Conservation (phyloP, 768 basidiomycete species). For the Rhodotorula kratochvilovae region DNA sequence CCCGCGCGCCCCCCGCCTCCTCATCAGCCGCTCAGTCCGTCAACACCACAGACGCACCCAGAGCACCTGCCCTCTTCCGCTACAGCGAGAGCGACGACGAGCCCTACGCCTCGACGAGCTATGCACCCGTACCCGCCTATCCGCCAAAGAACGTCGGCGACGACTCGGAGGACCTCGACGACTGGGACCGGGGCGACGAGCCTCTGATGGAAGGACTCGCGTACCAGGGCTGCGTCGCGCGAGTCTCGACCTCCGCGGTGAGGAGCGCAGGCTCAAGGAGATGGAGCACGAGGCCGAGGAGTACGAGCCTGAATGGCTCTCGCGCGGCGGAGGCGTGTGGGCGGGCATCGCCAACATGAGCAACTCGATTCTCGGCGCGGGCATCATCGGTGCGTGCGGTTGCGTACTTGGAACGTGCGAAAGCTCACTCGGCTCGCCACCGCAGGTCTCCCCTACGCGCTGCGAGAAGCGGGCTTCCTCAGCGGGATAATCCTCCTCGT, state of each 20-base stretch:
- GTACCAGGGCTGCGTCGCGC: slow-evolving; percentile 7
- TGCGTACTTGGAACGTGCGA: slow-evolving; percentile 12
- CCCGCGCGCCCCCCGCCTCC: not conserved
- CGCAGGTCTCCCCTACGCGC: slow-evolving; percentile 83
- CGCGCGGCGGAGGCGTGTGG: slow-evolving; percentile 47
- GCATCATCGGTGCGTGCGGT: slow-evolving; percentile 51
- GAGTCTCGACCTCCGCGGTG: slow-evolving; percentile 21
- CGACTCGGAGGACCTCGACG: slow-evolving; percentile 74
- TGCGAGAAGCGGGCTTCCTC: slow-evolving; percentile 90
- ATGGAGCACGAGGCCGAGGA: slow-evolving; percentile 54
- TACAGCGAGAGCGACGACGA: slow-evolving; percentile 14
- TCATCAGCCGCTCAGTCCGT: too few relatives aligned
- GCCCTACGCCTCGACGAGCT: slow-evolving; percentile 18
- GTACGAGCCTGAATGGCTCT: slow-evolving; percentile 37
- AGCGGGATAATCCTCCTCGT: slow-evolving; percentile 77
- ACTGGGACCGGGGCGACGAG: slow-evolving; percentile 43
- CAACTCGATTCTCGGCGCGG: slow-evolving; percentile 91
- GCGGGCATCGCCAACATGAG: slow-evolving; percentile 83
- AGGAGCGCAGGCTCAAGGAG: slow-evolving; percentile 21
- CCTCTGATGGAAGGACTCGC: slow-evolving; percentile 38
- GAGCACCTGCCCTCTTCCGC: not conserved
- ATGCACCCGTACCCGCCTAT: slow-evolving; percentile 46
- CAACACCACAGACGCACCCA: not conserved
- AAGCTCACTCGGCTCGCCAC: not conserved
- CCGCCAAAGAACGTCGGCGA: slow-evolving; percentile 56